A percentile compares a stretch with the other conserved stretches of the same genome.
These are phyloP conservation scores for Suhomyces kilbournensis DNA, from an alignment of 805 yeast genomes.

Conservation along the genomic window DNA sequence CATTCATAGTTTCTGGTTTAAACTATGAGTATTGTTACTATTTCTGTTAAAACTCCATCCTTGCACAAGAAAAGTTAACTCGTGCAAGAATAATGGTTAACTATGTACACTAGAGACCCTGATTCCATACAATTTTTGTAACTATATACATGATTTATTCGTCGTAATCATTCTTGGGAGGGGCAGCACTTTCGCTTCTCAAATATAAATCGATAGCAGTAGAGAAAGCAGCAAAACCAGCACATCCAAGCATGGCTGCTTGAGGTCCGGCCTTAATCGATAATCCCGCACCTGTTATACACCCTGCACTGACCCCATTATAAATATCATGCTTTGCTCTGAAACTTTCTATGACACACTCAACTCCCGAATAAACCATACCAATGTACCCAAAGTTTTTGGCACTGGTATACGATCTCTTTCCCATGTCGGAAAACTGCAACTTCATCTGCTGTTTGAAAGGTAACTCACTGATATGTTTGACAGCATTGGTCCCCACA, in stretches of 20 bases:
- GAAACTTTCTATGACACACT: constrained; percentile 79
- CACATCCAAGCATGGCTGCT: constrained; percentile 89
- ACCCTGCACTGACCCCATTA: constrained; percentile 91
- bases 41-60: constrained; percentile 23
- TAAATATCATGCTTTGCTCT: constrained; percentile 90
- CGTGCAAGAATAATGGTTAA: background rate
- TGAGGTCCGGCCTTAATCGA: constrained; percentile 93
- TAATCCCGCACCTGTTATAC: constrained; percentile 94
- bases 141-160: constrained; percentile 20
- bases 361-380: constrained; percentile 86
- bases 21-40: constrained; percentile 41
- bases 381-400: constrained; percentile 94
- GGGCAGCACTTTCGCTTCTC: constrained; percentile 77
- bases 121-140: constrained; percentile 4
- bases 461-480: constrained; percentile 76
- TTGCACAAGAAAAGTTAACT: background rate
- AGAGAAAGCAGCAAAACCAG: constrained; percentile 95
- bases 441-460: constrained; percentile 88
- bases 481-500: constrained; percentile 52
- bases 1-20: constrained; percentile 28
- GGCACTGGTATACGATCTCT: constrained; percentile 82
- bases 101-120: constrained; percentile 5
- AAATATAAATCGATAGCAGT: constrained; percentile 84
- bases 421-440: constrained; percentile 90
- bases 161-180: constrained; percentile 88